These are phyloP conservation scores for Cenchrus purpureus DNA, from an alignment of 176 grass and related monocot genomes.

Conservation along the genomic window DNA sequence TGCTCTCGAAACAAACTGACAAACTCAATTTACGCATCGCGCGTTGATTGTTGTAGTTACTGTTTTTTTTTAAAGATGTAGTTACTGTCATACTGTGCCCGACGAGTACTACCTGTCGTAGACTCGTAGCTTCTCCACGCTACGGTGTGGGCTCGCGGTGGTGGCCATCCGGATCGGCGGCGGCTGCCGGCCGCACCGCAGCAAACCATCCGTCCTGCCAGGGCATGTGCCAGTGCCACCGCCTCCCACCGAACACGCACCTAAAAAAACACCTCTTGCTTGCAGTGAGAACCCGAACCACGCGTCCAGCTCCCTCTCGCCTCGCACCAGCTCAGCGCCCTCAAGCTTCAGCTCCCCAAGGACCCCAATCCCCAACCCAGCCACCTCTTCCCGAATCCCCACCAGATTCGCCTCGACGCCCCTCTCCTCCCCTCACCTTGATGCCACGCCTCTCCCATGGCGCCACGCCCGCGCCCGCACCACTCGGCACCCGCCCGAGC, in stretches of 20 bases:
- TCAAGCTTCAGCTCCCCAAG: neutral
- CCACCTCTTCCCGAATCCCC: neutral
- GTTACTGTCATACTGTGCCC: no score
- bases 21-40: no score
- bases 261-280: neutral
- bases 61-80: no score
- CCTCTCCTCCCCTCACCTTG: slow-evolving; percentile 5
- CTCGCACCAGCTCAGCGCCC: slow-evolving; percentile 21
- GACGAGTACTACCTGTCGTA: no score
- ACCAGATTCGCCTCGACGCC: slow-evolving; percentile 34
- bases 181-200: neutral
- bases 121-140: neutral
- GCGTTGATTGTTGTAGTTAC: no score
- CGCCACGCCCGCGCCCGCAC: slow-evolving; percentile 27
- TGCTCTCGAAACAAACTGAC: no score
- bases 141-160: neutral
- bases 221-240: neutral
- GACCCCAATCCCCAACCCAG: no score
- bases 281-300: slow-evolving; percentile 19
- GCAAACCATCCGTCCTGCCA: neutral
- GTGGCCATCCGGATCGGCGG: neutral
- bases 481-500: slow-evolving; percentile 12
- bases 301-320: slow-evolving; percentile 37
- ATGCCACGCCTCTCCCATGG: slow-evolving; percentile 54
- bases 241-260: slow-evolving; percentile 28